A percentile compares a stretch with the other conserved stretches of the same genome.
Evolutionary conservation across 257 asterid species (phyloP).

Genomic region (Avicennia marina): DNA sequence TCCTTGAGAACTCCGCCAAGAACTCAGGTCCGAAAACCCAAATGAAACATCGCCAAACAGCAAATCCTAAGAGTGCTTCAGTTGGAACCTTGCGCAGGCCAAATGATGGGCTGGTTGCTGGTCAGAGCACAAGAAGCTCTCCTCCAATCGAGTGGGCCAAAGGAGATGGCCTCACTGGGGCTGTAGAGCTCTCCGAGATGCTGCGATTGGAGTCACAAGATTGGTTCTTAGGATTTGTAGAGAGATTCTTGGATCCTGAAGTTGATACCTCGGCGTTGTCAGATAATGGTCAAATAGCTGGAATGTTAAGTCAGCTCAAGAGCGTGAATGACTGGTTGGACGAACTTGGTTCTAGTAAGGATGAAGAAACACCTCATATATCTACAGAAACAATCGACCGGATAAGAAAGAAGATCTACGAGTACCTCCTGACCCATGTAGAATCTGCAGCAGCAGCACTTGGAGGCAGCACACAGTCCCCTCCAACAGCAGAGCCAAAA

Average conservation of each 20-base stretch:
- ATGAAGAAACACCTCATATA: constrained; percentile 52
- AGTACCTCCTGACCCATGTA: constrained; percentile 91
- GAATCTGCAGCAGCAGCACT: constrained; percentile 98
- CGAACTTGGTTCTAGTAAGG: constrained; percentile 60
- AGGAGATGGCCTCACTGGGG: constrained; percentile 79
- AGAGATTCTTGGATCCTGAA: constrained; percentile 88
- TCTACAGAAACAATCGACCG: constrained; percentile 66
- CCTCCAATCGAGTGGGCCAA: constrained; percentile 79
- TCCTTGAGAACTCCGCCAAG: constrained; percentile 67
- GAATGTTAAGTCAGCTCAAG: constrained; percentile 90
- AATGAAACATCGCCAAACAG: constrained; percentile 43
- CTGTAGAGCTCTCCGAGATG: constrained; percentile 79
- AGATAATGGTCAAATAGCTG: constrained; percentile 88
- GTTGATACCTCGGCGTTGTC: constrained; percentile 69
- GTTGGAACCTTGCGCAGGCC: constrained; percentile 44
- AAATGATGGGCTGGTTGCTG: constrained; percentile 35
- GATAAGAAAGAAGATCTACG: constrained; percentile 91
- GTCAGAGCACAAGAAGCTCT: constrained; percentile 39
- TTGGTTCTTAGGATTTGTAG: constrained; percentile 92
- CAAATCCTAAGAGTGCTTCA: constrained; percentile 39
- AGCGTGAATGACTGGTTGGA: constrained; percentile 97
- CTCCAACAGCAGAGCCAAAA: constrained; percentile 49
- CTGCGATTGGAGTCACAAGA: constrained; percentile 69
- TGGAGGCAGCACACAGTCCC: constrained; percentile 46
- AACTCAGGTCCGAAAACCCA: constrained; percentile 31